Evolutionary conservation across 2,329 filamentous ascomycete species (phyloP).

Genomic region (Colletotrichum magnum): DNA sequence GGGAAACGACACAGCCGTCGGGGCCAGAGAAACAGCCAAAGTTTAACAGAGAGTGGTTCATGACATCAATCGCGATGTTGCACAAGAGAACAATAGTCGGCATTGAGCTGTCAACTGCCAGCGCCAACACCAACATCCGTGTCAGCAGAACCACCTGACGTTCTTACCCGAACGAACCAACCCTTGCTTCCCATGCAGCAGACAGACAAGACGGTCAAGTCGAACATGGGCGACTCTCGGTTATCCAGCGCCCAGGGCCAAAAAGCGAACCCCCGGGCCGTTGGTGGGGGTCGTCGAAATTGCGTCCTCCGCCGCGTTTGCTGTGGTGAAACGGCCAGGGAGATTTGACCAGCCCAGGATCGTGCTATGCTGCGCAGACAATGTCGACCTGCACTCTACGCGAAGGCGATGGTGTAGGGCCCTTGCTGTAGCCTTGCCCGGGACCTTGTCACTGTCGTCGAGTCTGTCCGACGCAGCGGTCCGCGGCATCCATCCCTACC

Average conservation of each 20-base stretch:
- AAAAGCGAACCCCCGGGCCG: conserved; percentile 16
- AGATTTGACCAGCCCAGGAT: conserved; percentile 38
- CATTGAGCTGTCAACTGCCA: neutral
- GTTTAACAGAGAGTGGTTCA: conserved; percentile 9
- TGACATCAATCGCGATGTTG: neutral
- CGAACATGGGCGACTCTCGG: conserved; percentile 5
- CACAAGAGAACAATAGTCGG: neutral
- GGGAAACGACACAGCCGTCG: conserved; percentile 20
- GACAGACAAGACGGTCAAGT: too few species aligned
- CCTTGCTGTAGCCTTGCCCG: conserved; percentile 3
- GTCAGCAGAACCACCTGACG: too few species aligned
- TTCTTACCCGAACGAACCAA: too few species aligned
- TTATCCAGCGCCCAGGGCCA: conserved; percentile 6
- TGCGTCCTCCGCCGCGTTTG: conserved; percentile 35
- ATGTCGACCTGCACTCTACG: conserved; percentile 27
- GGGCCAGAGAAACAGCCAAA: conserved; percentile 13
- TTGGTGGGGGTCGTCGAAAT: conserved; percentile 34
- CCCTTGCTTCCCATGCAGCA: too few species aligned
- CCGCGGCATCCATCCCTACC: conserved; percentile 2
- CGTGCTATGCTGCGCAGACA: conserved; percentile 1
- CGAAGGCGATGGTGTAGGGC: neutral
- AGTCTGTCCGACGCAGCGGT: conserved; percentile 15
- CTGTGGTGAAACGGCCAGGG: conserved; percentile 39
- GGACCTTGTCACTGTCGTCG: conserved; percentile 16
- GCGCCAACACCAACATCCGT: conserved; percentile 3